Percentiles rank a stretch among this genome's conserved stretches.
Conservation (phyloP, 139 green algal species). For the Penium margaritaceum region DNA sequence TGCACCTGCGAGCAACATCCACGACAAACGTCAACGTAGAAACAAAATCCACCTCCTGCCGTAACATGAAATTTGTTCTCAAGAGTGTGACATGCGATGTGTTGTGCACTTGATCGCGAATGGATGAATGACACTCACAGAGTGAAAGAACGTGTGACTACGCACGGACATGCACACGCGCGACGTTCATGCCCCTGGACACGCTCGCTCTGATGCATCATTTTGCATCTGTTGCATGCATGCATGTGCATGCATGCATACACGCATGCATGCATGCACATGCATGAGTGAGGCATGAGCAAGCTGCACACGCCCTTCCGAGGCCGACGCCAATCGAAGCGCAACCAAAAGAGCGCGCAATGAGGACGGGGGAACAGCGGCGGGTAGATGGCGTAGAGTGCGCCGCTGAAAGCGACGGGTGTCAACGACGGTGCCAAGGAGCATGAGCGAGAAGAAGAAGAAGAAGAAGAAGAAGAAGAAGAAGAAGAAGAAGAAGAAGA, state of each 20-base stretch:
- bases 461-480: too few relatives aligned
- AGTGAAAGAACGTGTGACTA: too few relatives aligned
- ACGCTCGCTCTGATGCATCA: background rate
- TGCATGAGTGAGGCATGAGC: background rate
- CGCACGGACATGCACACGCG: background rate
- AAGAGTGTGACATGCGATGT: background rate
- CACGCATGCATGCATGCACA: background rate
- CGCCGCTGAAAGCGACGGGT: slow-evolving; percentile 88
- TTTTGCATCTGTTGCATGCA: background rate
- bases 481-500: too few relatives aligned
- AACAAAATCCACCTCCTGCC: too few relatives aligned
- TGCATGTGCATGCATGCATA: background rate
- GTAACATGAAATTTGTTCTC: background rate
- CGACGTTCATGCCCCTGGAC: too few relatives aligned
- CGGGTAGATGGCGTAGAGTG: slow-evolving; percentile 95
- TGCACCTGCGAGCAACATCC: background rate
- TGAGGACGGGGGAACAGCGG: slow-evolving; percentile 84
- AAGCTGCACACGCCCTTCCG: slow-evolving; percentile 44
- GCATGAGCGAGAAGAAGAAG: slow-evolving; percentile 65
- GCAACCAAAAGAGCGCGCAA: slow-evolving; percentile 82
- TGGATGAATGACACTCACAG: background rate
- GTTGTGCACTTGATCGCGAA: background rate
- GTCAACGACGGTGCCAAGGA: slow-evolving; percentile 81
- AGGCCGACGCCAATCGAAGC: slow-evolving; percentile 68
- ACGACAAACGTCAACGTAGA: background rate